Percentiles rank a stretch among this genome's conserved stretches.
Evolutionary conservation across 1,284 basidiomycete genomes (phyloP).

Genomic region (Trametes hirsuta): DNA sequence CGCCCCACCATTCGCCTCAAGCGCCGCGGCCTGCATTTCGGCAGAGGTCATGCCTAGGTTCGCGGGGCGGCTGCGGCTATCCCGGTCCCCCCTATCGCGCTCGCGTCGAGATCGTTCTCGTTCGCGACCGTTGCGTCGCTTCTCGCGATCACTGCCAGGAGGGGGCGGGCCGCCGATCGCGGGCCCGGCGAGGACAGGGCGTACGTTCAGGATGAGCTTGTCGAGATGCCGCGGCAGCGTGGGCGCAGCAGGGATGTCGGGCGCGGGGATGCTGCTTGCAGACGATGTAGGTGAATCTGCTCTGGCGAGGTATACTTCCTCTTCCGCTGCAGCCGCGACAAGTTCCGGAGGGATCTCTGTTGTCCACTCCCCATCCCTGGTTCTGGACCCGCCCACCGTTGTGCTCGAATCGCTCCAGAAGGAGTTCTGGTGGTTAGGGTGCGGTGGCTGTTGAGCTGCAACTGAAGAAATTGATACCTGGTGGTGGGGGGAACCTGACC

Average conservation of each 20-base stretch:
- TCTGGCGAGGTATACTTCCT: slow-evolving; percentile 71
- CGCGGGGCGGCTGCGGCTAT: slow-evolving; percentile 27
- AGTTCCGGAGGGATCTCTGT: slow-evolving; percentile 75
- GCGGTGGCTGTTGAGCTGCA: slow-evolving; percentile 28
- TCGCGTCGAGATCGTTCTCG: slow-evolving; percentile 26
- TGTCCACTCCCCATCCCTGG: slow-evolving; percentile 65
- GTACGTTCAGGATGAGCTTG: slow-evolving; percentile 88
- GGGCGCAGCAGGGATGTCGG: slow-evolving; percentile 85
- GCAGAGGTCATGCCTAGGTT: slow-evolving; percentile 32
- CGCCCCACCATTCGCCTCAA: slow-evolving; percentile 10
- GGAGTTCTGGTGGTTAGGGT: slow-evolving; percentile 32
- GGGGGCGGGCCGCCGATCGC: slow-evolving; percentile 24
- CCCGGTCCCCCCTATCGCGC: slow-evolving; percentile 21
- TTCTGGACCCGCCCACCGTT: slow-evolving; percentile 36
- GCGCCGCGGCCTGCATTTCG: slow-evolving; percentile 15
- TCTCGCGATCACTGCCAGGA: slow-evolving; percentile 23
- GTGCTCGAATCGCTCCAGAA: slow-evolving; percentile 54
- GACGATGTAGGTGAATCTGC: slow-evolving; percentile 39
- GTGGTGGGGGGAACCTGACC: slow-evolving; percentile 31
- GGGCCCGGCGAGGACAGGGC: slow-evolving; percentile 23
- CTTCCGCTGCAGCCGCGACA: slow-evolving; percentile 78
- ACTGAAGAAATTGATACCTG: slow-evolving; percentile 25
- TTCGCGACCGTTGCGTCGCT: slow-evolving; percentile 25
- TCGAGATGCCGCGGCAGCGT: slow-evolving; percentile 90
- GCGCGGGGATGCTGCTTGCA: slow-evolving; percentile 52